Conservation (phyloP, 176 grass and related monocot species). For the Oryza australiensis region DNA sequence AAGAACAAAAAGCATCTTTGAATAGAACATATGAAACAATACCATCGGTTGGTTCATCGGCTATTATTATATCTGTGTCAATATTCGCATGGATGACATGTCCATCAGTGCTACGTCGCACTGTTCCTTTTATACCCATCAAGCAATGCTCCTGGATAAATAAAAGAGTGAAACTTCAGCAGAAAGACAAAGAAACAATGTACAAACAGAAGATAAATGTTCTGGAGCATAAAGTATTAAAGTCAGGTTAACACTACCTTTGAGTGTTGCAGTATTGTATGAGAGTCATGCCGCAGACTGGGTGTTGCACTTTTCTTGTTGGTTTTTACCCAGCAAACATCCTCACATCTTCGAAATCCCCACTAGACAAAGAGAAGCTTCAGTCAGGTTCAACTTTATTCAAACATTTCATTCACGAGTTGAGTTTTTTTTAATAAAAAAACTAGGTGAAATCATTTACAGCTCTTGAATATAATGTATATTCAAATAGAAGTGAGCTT, state of each 20-base stretch:
- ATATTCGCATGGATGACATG: slow-evolving; percentile 99
- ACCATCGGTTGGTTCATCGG: slow-evolving; percentile 93
- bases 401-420: slow-evolving; percentile 17
- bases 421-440: slow-evolving; percentile 22
- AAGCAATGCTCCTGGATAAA: slow-evolving; percentile 90
- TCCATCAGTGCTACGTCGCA: slow-evolving; percentile 94
- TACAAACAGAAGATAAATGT: neutral
- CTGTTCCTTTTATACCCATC: slow-evolving; percentile 99
- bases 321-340: slow-evolving; percentile 96
- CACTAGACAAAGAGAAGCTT: slow-evolving; percentile 55
- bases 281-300: slow-evolving; percentile 84
- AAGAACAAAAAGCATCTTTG: neutral
- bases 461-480: slow-evolving; percentile 27
- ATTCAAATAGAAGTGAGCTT: neutral
- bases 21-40: slow-evolving; percentile 12
- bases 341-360: slow-evolving; percentile 97
- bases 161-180: slow-evolving; percentile 40
- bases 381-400: slow-evolving; percentile 24
- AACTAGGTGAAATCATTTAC: slow-evolving; percentile 25
- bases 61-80: slow-evolving; percentile 97
- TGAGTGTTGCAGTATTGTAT: slow-evolving; percentile 86
- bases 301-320: slow-evolving; percentile 95
- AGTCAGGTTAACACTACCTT: slow-evolving; percentile 51
- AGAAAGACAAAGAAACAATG: neutral
- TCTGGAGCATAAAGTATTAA: slow-evolving; percentile 17